phyloP scores from a whole-genome alignment of 805 yeast genomes.

The Hanseniaspora mollemarum region DNA sequence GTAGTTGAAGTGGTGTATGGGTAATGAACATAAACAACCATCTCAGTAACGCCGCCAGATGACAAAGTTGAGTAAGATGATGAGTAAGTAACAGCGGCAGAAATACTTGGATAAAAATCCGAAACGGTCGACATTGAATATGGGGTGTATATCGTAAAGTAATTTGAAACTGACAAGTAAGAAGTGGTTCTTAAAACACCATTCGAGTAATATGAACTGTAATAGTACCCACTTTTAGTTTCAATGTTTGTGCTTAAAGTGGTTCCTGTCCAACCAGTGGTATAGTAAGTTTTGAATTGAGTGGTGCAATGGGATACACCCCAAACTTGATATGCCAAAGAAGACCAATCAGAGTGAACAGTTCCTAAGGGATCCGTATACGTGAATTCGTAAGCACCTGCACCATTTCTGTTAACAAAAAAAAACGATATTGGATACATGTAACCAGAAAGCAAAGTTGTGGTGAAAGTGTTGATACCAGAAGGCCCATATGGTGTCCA shows the following conservation, averaged over 20 bases:
- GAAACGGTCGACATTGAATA: conserved; percentile 11
- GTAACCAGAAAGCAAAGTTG: conserved; percentile 22
- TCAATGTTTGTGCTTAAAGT: conserved; percentile 9
- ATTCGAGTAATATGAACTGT: conserved; percentile 1
- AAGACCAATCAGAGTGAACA: conserved; percentile 2
- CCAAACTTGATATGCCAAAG: conserved; percentile 19
- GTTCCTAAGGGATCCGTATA: conserved; percentile 22
- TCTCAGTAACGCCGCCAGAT: conserved; percentile 13
- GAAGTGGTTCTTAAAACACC: background rate
- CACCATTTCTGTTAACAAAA: conserved; percentile 21
- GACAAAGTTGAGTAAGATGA: conserved; percentile 7
- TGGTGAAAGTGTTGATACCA: conserved; percentile 14
- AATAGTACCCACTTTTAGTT: conserved; percentile 16
- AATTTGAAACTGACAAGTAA: background rate
- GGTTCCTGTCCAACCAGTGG: conserved; percentile 17
- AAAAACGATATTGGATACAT: conserved; percentile 28
- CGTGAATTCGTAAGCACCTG: conserved; percentile 18
- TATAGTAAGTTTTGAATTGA: conserved; percentile 10
- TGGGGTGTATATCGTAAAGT: conserved; percentile 14
- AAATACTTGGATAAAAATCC: background rate
- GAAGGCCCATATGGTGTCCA: conserved; percentile 14
- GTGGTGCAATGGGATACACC: conserved; percentile 9
- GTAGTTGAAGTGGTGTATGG: conserved; percentile 7
- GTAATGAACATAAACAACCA: conserved; percentile 13
- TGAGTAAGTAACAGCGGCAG: conserved; percentile 3